phyloP scores from a whole-genome alignment of 306 rosid genomes.

The Cicer judaicum region DNA sequence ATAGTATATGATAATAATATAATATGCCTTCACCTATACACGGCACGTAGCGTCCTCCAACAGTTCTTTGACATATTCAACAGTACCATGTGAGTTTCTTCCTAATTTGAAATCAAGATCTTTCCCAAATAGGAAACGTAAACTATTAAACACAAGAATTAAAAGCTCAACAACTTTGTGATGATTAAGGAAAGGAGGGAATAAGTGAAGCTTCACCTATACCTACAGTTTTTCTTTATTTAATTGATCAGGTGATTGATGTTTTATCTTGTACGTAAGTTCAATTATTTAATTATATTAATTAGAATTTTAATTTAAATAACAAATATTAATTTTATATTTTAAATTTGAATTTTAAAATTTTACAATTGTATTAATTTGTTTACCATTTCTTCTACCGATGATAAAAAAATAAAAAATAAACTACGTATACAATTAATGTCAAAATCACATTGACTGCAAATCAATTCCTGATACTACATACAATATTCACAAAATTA shows the following conservation, averaged over 20 bases:
- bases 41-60: slow-evolving; percentile 5
- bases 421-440: no score
- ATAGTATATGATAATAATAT: neutral
- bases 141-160: slow-evolving; percentile 3
- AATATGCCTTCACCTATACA: neutral
- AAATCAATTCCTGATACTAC: neutral
- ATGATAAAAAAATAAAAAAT: no score
- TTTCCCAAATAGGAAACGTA: slow-evolving; percentile 20
- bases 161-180: slow-evolving; percentile 15
- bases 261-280: neutral
- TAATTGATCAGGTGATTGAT: slow-evolving; percentile 17
- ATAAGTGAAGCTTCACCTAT: slow-evolving; percentile 9
- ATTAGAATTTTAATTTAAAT: no score
- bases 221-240: neutral
- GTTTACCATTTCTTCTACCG: no score
- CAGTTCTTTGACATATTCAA: neutral
- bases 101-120: neutral
- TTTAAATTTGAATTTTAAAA: no score
- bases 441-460: neutral
- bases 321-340: no score
- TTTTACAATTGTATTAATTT: no score
- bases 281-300: neutral
- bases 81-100: neutral
- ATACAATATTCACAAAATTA: neutral
- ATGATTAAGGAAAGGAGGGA: neutral